phyloP scores from a whole-genome alignment of 306 rosid genomes.

The Luffa acutangula region DNA sequence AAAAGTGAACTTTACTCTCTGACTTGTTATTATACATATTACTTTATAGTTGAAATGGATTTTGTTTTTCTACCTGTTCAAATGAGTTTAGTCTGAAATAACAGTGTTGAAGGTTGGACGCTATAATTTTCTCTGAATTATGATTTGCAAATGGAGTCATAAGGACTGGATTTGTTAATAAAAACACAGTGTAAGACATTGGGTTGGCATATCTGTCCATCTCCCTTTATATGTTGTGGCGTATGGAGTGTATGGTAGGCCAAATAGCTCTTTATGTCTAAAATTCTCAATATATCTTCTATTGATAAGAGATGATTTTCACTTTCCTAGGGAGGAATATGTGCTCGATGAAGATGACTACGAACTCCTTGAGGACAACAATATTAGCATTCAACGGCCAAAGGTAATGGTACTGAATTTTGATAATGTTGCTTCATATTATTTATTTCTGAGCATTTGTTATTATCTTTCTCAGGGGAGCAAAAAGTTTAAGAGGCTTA shows the following conservation, averaged over 20 bases:
- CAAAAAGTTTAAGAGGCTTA: constrained; percentile 79
- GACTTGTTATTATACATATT: not conserved
- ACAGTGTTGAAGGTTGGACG: not conserved
- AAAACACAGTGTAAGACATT: not conserved
- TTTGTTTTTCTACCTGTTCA: not conserved
- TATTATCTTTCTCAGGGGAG: constrained; percentile 35
- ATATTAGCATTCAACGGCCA: constrained; percentile 73
- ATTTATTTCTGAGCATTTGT: not conserved
- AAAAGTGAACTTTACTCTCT: constrained; percentile 36
- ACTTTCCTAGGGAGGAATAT: constrained; percentile 67
- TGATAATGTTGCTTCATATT: not conserved
- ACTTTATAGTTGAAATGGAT: not conserved
- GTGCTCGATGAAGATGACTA: constrained; percentile 94
- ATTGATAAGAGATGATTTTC: constrained; percentile 1
- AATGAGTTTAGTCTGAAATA: not conserved
- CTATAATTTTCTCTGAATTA: not conserved
- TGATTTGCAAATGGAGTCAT: not conserved
- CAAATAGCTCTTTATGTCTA: not conserved
- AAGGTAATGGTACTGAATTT: constrained; percentile 65
- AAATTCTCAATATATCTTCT: not conserved
- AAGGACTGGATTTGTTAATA: not conserved
- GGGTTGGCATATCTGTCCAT: not conserved
- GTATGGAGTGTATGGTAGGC: not conserved
- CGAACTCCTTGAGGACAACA: constrained; percentile 83
- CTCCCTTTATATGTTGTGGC: not conserved